These are phyloP conservation scores for Nannochloropsis gaditana DNA, from an alignment of 108 stramenopile genomes.

Conservation along the genomic window DNA sequence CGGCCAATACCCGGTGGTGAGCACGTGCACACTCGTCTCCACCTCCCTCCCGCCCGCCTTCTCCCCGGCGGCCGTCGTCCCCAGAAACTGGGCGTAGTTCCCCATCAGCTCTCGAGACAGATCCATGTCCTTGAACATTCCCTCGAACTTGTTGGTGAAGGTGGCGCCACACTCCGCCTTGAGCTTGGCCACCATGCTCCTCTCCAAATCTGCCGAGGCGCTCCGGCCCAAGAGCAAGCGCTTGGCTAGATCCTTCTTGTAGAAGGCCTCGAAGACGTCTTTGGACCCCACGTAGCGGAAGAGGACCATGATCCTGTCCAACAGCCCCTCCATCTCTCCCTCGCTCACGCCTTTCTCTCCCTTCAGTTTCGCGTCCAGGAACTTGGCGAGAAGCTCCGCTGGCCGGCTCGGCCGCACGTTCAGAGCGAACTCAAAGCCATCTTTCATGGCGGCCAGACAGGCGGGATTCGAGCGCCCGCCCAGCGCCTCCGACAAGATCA, in stretches of 20 bases:
- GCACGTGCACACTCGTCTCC: conserved; percentile 70
- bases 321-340: conserved; percentile 48
- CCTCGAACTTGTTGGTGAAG: conserved; percentile 98
- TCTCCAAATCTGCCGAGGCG: conserved; percentile 76
- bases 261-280: conserved; percentile 96
- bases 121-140: conserved; percentile 98
- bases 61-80: neutral
- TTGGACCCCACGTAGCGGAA: conserved; percentile 84
- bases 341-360: conserved; percentile 57
- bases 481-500: conserved; percentile 63
- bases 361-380: conserved; percentile 56
- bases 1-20: conserved; percentile 96
- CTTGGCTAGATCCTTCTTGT: conserved; percentile 87
- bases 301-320: conserved; percentile 62
- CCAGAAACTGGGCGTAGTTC: conserved; percentile 56
- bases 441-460: conserved; percentile 52
- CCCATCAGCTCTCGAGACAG: conserved; percentile 78
- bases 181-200: conserved; percentile 78
- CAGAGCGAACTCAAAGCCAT: conserved; percentile 41
- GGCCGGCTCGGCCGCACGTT: conserved; percentile 39
- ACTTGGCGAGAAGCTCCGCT: conserved; percentile 83
- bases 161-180: conserved; percentile 94
- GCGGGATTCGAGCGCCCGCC: neutral
- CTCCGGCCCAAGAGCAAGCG: conserved; percentile 78
- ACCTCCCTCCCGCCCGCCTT: conserved; percentile 39